These are phyloP conservation scores for Ogataea kodamae DNA, from an alignment of 805 yeast genomes.

Conservation along the genomic window DNA sequence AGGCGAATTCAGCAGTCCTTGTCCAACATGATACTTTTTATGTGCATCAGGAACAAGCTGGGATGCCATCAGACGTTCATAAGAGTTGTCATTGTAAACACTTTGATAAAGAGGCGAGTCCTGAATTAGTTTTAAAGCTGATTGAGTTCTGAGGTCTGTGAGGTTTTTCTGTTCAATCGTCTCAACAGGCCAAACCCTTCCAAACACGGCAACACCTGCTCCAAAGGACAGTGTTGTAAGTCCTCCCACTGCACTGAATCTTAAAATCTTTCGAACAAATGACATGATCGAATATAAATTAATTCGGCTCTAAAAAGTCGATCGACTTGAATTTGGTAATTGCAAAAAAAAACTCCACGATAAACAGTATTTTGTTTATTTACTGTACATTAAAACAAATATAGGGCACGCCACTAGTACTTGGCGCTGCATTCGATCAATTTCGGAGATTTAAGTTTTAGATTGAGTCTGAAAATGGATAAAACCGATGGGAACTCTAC, in stretches of 20 bases:
- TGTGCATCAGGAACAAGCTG: constrained; percentile 56
- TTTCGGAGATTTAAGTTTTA: no score
- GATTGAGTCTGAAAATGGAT: constrained; percentile 2
- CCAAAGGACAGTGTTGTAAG: constrained; percentile 22
- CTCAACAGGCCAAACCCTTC: constrained; percentile 31
- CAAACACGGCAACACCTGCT: constrained; percentile 30
- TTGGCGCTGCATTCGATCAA: constrained; percentile 3
- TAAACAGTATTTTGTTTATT: constrained; percentile 6
- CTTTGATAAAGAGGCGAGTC: constrained; percentile 26
- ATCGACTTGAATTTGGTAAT: constrained; percentile 7
- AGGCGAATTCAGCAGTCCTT: constrained; percentile 68
- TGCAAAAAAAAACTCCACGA: constrained; percentile 11
- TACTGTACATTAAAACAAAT: constrained; percentile 3
- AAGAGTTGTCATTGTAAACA: constrained; percentile 25
- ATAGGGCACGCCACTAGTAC: constrained; percentile 4
- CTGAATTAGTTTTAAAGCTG: constrained; percentile 28
- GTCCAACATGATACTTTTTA: constrained; percentile 59
- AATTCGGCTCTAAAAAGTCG: constrained; percentile 2
- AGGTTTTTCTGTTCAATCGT: constrained; percentile 7
- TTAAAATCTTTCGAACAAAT: constrained; percentile 6
- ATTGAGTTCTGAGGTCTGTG: constrained; percentile 25
- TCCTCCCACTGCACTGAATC: constrained; percentile 11
- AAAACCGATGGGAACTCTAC: neutral
- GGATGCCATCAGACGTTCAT: constrained; percentile 33
- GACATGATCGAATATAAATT: constrained; percentile 2